Evolutionary conservation across 441 rosid genomes (phyloP).

Genomic region (Euphorbia schlechtendalii): DNA sequence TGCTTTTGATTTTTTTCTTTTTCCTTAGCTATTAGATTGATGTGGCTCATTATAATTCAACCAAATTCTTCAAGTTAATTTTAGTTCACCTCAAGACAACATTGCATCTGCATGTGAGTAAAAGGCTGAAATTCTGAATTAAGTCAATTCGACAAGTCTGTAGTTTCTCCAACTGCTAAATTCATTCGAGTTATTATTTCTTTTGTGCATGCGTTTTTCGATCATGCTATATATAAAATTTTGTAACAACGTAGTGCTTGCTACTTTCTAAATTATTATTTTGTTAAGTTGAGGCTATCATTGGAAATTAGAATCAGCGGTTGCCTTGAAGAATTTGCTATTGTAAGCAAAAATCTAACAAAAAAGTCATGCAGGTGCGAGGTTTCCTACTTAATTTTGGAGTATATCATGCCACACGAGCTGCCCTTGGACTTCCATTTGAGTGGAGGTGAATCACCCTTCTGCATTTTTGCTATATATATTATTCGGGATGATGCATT

Average conservation of each 20-base stretch:
- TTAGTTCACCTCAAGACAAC: not conserved
- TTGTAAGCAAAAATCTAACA: slow-evolving; percentile 9
- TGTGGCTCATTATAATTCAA: slow-evolving; percentile 3
- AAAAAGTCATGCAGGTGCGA: slow-evolving; percentile 50
- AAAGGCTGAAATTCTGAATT: too few species aligned
- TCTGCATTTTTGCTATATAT: not conserved
- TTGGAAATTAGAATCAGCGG: slow-evolving; percentile 1
- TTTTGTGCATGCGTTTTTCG: not conserved
- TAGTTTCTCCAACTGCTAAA: not conserved
- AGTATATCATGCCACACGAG: slow-evolving; percentile 87
- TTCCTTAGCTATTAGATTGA: slow-evolving; percentile 1
- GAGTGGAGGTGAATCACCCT: slow-evolving; percentile 67
- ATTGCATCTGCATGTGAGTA: too few species aligned
- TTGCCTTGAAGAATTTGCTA: not conserved
- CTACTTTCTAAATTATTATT: not conserved
- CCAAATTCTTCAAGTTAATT: not conserved
- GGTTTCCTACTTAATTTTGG: slow-evolving; percentile 97
- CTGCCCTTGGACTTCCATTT: slow-evolving; percentile 88
- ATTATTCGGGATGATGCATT: slow-evolving; percentile 6
- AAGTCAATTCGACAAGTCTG: not conserved
- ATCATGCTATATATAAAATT: not conserved
- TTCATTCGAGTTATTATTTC: not conserved
- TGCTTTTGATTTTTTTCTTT: slow-evolving; percentile 13
- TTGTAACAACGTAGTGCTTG: not conserved
- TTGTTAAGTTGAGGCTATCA: not conserved